phyloP scores from a whole-genome alignment of 2,329 filamentous ascomycete genomes.

The Hypomyces rosellus region DNA sequence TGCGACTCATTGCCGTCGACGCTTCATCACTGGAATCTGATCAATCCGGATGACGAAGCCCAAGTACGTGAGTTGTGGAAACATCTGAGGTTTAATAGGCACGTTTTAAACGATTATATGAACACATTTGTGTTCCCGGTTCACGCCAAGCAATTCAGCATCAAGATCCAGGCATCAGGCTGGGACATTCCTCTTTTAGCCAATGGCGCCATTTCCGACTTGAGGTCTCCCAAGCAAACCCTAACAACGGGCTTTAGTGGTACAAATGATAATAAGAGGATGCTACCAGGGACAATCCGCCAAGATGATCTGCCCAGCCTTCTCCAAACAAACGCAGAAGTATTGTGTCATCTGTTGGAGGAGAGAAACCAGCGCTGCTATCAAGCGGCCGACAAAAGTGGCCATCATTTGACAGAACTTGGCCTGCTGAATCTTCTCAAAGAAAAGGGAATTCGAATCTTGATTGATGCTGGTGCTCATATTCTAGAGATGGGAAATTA shows the following conservation, averaged over 20 bases:
- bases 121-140: constrained; percentile 58
- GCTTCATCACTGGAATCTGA: constrained; percentile 45
- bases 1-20: constrained; percentile 36
- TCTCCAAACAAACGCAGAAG: constrained; percentile 55
- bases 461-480: constrained; percentile 59
- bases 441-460: constrained; percentile 36
- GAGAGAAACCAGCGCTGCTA: constrained; percentile 42
- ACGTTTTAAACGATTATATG: constrained; percentile 53
- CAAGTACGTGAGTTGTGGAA: constrained; percentile 47
- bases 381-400: constrained; percentile 21
- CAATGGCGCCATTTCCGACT: background rate
- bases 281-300: constrained; percentile 51
- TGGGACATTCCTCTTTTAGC: constrained; percentile 58
- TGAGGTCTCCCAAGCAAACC: background rate
- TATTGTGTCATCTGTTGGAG: constrained; percentile 51
- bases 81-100: constrained; percentile 41
- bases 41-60: constrained; percentile 52
- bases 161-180: constrained; percentile 57
- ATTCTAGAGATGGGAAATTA: constrained; percentile 56
- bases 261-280: constrained; percentile 57
- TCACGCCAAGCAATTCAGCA: constrained; percentile 57
- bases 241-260: constrained; percentile 64
- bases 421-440: constrained; percentile 37
- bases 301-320: constrained; percentile 54
- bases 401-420: constrained; percentile 36